Evolutionary conservation across 345 rosid species (phyloP), one percentile per base, ranked within the genome.

Genomic region (Eucalyptus fibrosa): DNA sequence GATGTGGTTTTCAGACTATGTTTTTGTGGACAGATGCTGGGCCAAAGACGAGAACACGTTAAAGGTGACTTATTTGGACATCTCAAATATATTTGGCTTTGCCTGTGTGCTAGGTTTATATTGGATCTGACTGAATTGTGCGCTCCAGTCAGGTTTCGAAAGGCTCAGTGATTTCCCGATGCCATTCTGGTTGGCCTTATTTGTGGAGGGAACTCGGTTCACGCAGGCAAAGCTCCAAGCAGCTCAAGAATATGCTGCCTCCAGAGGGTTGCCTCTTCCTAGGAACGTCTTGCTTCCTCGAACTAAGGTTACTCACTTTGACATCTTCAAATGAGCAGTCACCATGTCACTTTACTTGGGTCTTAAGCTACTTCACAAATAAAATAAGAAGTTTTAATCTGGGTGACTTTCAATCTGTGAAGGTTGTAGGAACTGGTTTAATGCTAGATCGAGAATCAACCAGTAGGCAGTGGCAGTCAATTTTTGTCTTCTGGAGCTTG

Each of bases 131-230:
- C 91, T 87, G 88, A 89, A 90, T 90, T 90, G 49, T 89, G 88
- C 90, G 85, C 91, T 93, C 92, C 99, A 97, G 99, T 94, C 96
- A 93, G 99, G 98, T 91, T 96, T 95, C 90, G 94, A 93, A 87
- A 94, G 95, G 88, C 91, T 97, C 83, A 93, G 88, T 77, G 98
- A 97, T 92, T 97, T 94, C 92, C 99, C 99, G 44, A 91, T 88
- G 88, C 97, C 99, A 87, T 97, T 97, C 92, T 97, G 99, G 99
- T 59, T 97, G 94, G 99, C 99, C 82, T 96, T 97, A 90, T 97
- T 97, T 91, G 99, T 97, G 60, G 99, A 97, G 93, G 99, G 99
- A 91, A 97, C 99, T 90, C 98, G 99, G 77, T 97, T 97, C 90
- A 97, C 99, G 5, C 94, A 95, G 90, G 99, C 96, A 67, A 97